Evolutionary conservation across 306 rosid species (phyloP).

Genomic region (Quercus cerris): DNA sequence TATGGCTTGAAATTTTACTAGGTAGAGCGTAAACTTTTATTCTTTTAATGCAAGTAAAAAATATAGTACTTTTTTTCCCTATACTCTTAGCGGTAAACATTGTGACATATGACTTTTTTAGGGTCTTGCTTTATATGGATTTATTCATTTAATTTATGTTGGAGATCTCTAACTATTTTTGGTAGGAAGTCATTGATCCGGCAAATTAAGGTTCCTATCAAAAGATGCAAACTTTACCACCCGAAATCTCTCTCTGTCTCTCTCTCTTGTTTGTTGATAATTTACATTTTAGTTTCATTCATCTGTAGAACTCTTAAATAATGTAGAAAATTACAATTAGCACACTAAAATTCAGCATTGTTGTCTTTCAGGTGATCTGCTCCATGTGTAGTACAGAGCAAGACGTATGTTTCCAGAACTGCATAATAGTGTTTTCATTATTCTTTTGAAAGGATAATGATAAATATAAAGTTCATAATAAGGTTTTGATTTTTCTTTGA

Average conservation of each 20-base stretch:
- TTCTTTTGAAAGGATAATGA: background rate
- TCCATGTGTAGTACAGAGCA: constrained; percentile 75
- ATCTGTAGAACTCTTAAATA: background rate
- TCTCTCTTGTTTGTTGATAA: too few species aligned
- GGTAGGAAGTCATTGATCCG: background rate
- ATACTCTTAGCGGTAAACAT: background rate
- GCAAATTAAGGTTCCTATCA: background rate
- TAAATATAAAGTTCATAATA: too few species aligned
- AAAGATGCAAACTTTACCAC: constrained; percentile 4
- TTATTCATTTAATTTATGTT: background rate
- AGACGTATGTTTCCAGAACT: constrained; percentile 44
- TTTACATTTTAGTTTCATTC: background rate
- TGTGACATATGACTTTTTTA: background rate
- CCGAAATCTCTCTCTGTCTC: background rate
- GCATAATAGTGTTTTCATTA: background rate
- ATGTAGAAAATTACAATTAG: background rate
- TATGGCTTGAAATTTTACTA: background rate
- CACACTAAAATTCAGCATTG: background rate
- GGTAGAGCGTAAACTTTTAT: background rate
- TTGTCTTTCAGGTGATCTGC: constrained; percentile 57
- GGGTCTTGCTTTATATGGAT: background rate
- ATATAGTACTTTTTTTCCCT: too few species aligned
- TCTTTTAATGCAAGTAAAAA: too few species aligned
- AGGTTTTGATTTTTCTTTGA: background rate
- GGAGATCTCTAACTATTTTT: background rate